Base-by-base conservation (phyloP, 352 stramenopile genomes). In the Phytophthora megakarya region DNA sequence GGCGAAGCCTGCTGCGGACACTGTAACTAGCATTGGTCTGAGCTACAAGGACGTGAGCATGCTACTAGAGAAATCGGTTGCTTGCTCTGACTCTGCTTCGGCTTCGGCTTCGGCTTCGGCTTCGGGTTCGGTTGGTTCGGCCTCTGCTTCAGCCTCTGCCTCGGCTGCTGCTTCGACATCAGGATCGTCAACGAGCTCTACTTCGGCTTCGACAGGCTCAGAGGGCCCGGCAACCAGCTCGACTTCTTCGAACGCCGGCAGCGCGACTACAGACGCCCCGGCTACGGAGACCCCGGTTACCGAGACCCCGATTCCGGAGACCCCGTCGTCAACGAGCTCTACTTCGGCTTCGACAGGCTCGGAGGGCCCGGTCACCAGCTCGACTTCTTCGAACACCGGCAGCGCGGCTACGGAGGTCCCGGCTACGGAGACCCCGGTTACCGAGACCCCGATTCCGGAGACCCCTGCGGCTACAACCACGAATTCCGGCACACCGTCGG, bases 31-130 rank as follows among this genome's bases (percentile, higher is more conserved):
- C 16, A 58, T 60, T 16, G 63, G 64, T 25, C 33, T 76, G 19
- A 73, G 57, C 18, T 76, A 76, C 49, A 46, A 59, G 3, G 48
- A 76, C 16, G 57, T 76, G 22, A 64, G 39, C 19, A 69, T 70
- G 68, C 37, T 76, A 15, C 13, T 70, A 22, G 11, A 72, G 32
- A 67, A 76, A 26, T 62, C 67, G 3, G 53, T 66, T 16, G 51
- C 56, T 11, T 76, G 68, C 64, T 40, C 55, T 2, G 43, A 46
- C 40, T 65, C 48, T 8, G 26, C 49, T 11, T 55, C 60, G n/a
- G 25, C 47, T 53, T 66, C 57, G n/a, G 57, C 43, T 10, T 65
- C 57, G 11, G 47, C 32, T n/a, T n/a, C n/a, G n/a, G n/a, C n/a
- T n/a, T n/a, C n/a, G 52, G 57, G 46, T 6, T 58, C 56, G 26